Base-by-base conservation (phyloP, 1,139 yeast species). In the Geotrichum australiense region DNA sequence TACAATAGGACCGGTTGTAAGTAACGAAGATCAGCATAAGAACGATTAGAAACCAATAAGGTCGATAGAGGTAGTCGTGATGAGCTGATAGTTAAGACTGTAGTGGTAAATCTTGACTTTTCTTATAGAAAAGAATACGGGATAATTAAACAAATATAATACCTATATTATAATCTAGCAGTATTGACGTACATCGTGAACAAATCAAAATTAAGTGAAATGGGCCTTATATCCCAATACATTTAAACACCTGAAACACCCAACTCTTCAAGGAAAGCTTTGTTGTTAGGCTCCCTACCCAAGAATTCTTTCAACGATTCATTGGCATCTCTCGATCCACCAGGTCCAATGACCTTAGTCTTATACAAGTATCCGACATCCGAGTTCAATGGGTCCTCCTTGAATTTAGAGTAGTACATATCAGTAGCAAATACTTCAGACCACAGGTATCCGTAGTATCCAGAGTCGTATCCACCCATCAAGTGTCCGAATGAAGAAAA, bases 371-470 rank as follows among this genome's bases (percentile, higher is more conserved):
- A 62, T 42, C 94, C 95, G 45, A 64, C 70, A 15, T 62, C 60
- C 10, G 74, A 68, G 55, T 79, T 74, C 71, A 82, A 69, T 22
- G 94, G 94, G 56, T 80, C 75, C 1, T 66, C 54, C 49, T 74
- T 73, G 67, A 85, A 85, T 55, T 74, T 73, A n/a, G 83, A 64
- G 60, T 81, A 77, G 65, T 74, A 85, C 61, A 85, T 82, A 61
- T 85, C 95, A 5, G 84, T 75, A 1, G 94, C 93, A 66, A 79
- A 85, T 19, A 83, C 94, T 52, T 78, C 79, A 2, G 93, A 81
- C 78, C 86, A 85, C 64, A 84, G 64, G 61, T 85, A 85, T 2
- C 94, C 94, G 55, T 84, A 85, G 64, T 85, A 85, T 2, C 94
- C 93, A 18, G 91, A 77, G 50, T 81, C 87, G 57, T 85, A 85